Percentiles rank a stretch among this genome's conserved stretches.
These are phyloP conservation scores for Phytophthora hibernalis DNA, from an alignment of 352 stramenopile genomes.

Conservation along the genomic window DNA sequence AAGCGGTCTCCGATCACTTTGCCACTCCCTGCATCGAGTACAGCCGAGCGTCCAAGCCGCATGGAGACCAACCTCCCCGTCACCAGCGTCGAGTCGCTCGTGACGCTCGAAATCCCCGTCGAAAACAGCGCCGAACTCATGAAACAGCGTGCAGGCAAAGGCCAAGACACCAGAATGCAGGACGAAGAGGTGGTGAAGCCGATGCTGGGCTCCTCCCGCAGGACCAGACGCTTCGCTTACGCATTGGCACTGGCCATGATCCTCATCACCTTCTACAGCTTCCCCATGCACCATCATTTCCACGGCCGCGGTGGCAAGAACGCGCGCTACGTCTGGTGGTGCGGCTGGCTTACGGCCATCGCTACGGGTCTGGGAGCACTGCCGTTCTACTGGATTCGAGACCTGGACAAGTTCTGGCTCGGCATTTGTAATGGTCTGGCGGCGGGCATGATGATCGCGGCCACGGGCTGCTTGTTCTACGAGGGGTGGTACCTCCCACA, in stretches of 20 bases:
- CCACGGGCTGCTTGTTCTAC: conserved; percentile 94
- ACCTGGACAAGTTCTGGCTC: conserved; percentile 95
- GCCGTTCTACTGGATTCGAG: conserved; percentile 94
- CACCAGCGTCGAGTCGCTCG: conserved; percentile 15
- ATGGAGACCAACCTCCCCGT: conserved; percentile 28
- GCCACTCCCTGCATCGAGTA: conserved; percentile 20
- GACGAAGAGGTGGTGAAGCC: conserved; percentile 17
- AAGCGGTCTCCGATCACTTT: conserved; percentile 14
- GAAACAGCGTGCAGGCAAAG: conserved; percentile 31
- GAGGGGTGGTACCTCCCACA: conserved; percentile 92
- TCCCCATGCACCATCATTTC: conserved; percentile 39
- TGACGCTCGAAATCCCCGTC: conserved; percentile 22
- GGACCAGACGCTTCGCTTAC: conserved; percentile 44
- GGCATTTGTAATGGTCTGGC: conserved; percentile 95
- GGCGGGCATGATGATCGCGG: conserved; percentile 98
- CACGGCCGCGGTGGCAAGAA: conserved; percentile 55
- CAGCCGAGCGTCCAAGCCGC: conserved; percentile 9
- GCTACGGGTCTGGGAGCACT: conserved; percentile 95
- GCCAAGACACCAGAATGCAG: conserved; percentile 3
- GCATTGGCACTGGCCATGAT: conserved; percentile 57
- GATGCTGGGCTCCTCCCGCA: conserved; percentile 19
- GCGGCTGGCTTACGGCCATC: conserved; percentile 97
- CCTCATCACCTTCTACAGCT: conserved; percentile 74
- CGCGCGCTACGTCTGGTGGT: conserved; percentile 96
- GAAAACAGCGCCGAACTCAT: conserved; percentile 28